Percentiles rank a stretch among this genome's conserved stretches.
phyloP scores from a whole-genome alignment of 2,329 filamentous ascomycete genomes.

The Juglanconis oblonga region DNA sequence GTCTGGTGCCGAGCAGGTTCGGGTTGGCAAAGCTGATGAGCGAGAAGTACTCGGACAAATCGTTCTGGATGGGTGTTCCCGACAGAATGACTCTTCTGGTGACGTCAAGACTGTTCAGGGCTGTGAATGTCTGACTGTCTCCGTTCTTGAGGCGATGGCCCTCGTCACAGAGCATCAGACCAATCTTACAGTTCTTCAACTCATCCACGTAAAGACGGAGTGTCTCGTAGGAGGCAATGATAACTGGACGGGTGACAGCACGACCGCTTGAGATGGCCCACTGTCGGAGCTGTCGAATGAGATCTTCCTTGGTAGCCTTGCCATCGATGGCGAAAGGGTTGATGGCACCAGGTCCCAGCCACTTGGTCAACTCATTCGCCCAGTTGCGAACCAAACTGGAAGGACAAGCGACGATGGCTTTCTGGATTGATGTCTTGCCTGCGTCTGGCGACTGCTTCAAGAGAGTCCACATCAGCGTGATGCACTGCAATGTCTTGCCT shows the following conservation, averaged over 20 bases:
- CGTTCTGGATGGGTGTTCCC: slow-evolving; percentile 96
- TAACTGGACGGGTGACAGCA: slow-evolving; percentile 82
- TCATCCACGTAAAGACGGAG: slow-evolving; percentile 87
- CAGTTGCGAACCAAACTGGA: slow-evolving; percentile 96
- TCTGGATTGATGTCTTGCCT: slow-evolving; percentile 91
- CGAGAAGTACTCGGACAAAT: slow-evolving; percentile 96
- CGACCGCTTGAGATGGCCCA: slow-evolving; percentile 94
- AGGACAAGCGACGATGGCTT: slow-evolving; percentile 94
- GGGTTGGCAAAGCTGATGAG: slow-evolving; percentile 97
- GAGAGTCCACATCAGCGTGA: slow-evolving; percentile 93
- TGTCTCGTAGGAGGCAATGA: slow-evolving; percentile 98
- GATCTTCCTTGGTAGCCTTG: slow-evolving; percentile 90
- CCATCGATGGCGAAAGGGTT: slow-evolving; percentile 95
- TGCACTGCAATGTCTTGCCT: slow-evolving; percentile 96
- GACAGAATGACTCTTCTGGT: slow-evolving; percentile 90
- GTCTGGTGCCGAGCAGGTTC: slow-evolving; percentile 79
- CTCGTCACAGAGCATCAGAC: slow-evolving; percentile 91
- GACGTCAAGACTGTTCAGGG: slow-evolving; percentile 86
- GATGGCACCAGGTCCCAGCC: slow-evolving; percentile 89
- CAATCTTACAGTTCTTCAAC: slow-evolving; percentile 85
- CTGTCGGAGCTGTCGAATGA: slow-evolving; percentile 85
- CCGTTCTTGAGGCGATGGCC: slow-evolving; percentile 96
- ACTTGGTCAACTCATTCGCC: slow-evolving; percentile 96
- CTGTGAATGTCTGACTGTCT: slow-evolving; percentile 91
- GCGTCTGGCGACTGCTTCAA: slow-evolving; percentile 93